These are phyloP conservation scores for Populus nigra DNA, from an alignment of 345 rosid genomes.

Conservation along the genomic window DNA sequence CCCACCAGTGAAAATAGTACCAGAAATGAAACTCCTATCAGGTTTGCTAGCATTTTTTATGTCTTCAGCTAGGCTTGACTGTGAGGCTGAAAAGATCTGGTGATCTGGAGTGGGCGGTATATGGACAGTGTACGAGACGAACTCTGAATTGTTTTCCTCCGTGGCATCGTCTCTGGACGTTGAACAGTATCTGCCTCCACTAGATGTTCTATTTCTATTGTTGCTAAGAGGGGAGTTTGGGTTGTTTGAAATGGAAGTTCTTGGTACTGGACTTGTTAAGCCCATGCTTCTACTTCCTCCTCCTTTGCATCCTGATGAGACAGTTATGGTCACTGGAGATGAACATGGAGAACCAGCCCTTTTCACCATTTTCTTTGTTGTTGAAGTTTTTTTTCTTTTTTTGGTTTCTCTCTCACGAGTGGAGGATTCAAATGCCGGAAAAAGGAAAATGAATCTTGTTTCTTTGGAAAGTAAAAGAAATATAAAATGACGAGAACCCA, in stretches of 20 bases:
- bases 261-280: slow-evolving; percentile 62
- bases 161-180: slow-evolving; percentile 45
- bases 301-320: slow-evolving; percentile 63
- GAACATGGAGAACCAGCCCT: slow-evolving; percentile 48
- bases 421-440: background rate
- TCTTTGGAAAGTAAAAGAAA: background rate
- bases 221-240: slow-evolving; percentile 55
- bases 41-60: slow-evolving; percentile 29
- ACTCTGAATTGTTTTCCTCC: slow-evolving; percentile 47
- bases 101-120: slow-evolving; percentile 81
- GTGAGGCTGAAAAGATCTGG: slow-evolving; percentile 52
- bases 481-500: slow-evolving; percentile 1
- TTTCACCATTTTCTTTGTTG: slow-evolving; percentile 43
- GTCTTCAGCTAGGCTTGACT: slow-evolving; percentile 42
- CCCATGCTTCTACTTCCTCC: slow-evolving; percentile 67
- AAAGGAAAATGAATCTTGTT: background rate
- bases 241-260: slow-evolving; percentile 56
- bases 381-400: background rate
- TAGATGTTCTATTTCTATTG: slow-evolving; percentile 43
- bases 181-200: slow-evolving; percentile 59
- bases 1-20: slow-evolving; percentile 67
- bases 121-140: slow-evolving; percentile 66
- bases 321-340: slow-evolving; percentile 70
- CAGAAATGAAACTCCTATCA: slow-evolving; percentile 48
- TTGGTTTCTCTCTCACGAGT: background rate